Evolutionary conservation across 371 early-diverging fungal genomes (phyloP), one percentile per base, ranked within the genome.

Genomic region (Coemansia sp.): DNA sequence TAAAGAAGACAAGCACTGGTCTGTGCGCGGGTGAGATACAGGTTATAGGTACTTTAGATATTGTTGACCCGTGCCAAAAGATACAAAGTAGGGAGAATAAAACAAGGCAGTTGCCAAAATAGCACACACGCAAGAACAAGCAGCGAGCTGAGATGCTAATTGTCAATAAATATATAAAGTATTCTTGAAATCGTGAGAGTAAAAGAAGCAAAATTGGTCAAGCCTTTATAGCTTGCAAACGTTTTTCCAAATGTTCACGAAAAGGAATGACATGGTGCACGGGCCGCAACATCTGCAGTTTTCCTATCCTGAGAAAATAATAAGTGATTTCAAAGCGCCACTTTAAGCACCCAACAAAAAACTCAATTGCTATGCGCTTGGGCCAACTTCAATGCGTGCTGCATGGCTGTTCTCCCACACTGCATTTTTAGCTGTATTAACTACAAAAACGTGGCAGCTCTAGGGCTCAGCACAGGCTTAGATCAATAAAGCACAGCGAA

Each of bases 401-500:
- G 45, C 45, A 16, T 16, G 45, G 45, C 45, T 50, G 21, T 22
- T 22, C 50, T 21, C 21, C 50, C 50, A 22, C 50, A 50, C 45
- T 42, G n/a, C 45, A 42, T 42, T 42, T 42, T 42, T 42, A 42
- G n/a, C n/a, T 42, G 45, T 42, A 42, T 42, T 42, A 42, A 42
- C 16, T 42, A 42, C 45, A 42, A 16, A 26, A 29, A 26, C 45
- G 21, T 18, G 22, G 52, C 22, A 24, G 24, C 26, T 51, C 4
- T 51, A 6, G 10, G 34, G 6, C 3, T 54, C 63, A 54, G n/a
- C 71, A 73, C 21, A 7, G 24, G 31, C 62, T 59, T 26, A 76
- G 22, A 42, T 76, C 59, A n/a, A 76, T 24, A 5, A 60, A 16
- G 45, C 58, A 67, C 34, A 76, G n/a, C 4, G 58, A 53, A 47